phyloP scores from a whole-genome alignment of 768 basidiomycete species.

The Lyophyllum semitale region DNA sequence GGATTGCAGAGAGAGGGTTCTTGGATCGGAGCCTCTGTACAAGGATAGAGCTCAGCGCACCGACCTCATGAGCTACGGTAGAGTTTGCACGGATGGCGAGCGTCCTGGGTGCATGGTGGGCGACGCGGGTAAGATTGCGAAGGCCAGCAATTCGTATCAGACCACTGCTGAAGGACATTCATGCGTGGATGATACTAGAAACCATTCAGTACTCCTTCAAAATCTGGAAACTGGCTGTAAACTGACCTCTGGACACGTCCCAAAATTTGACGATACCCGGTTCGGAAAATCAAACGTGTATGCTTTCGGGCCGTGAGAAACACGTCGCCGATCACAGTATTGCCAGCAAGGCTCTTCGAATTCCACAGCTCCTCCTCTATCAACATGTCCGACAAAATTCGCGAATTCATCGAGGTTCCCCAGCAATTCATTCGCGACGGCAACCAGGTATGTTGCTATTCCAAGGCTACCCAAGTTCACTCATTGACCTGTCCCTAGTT shows the following conservation, averaged over 20 bases:
- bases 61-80: conserved; percentile 8
- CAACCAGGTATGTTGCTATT: conserved; percentile 66
- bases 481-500: conserved; percentile 57
- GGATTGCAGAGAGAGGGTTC: conserved; percentile 32
- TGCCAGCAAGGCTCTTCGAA: conserved; percentile 33
- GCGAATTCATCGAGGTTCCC: conserved; percentile 88
- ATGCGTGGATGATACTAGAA: conserved; percentile 42
- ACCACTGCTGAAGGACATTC: conserved; percentile 61
- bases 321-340: conserved; percentile 9
- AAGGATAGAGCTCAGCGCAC: conserved; percentile 13
- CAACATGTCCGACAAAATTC: conserved; percentile 87
- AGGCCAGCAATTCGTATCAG: conserved; percentile 37
- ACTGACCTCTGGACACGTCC: conserved; percentile 6
- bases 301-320: conserved; percentile 33
- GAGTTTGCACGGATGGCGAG: conserved; percentile 15
- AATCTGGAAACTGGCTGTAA: neutral
- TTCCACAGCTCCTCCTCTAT: conserved; percentile 23
- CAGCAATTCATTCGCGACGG: conserved; percentile 93
- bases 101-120: conserved; percentile 16
- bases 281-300: conserved; percentile 29
- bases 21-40: conserved; percentile 26
- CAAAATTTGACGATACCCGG: conserved; percentile 18
- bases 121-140: conserved; percentile 19
- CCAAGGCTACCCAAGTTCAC: neutral
- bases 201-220: neutral